Conservation (phyloP, 2,329 filamentous ascomycete genomes). For the Phialophora verrucosa region DNA sequence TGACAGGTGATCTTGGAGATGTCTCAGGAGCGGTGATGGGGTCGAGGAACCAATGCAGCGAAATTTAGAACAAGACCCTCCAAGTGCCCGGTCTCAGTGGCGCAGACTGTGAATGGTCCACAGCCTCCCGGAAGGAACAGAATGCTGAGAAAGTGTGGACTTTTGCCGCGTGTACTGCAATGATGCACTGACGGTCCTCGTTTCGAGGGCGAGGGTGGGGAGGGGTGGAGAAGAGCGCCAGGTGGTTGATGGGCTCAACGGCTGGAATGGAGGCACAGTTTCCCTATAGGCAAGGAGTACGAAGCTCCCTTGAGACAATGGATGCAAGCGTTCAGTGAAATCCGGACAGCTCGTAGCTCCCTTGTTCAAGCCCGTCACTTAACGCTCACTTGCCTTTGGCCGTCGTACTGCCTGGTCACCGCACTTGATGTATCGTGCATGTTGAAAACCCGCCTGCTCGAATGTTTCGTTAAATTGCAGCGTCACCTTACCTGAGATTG, state of each 20-base stretch:
- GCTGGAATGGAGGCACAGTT: neutral
- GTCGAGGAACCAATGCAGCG: slow-evolving; percentile 17
- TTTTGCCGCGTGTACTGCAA: neutral
- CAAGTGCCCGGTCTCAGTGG: slow-evolving; percentile 3
- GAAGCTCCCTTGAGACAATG: neutral
- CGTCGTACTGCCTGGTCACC: neutral
- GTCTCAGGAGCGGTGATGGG: slow-evolving; percentile 27
- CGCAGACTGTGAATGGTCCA: slow-evolving; percentile 13
- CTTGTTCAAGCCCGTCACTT: neutral
- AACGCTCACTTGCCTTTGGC: neutral
- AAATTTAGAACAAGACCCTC: slow-evolving; percentile 25
- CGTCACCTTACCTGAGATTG: neutral
- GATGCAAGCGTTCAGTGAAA: neutral
- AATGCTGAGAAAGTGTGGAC: neutral
- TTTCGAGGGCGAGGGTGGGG: neutral
- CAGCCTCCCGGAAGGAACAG: slow-evolving; percentile 4
- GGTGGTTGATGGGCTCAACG: neutral
- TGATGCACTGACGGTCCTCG: neutral
- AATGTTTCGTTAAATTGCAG: slow-evolving; percentile 3
- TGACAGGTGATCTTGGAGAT: slow-evolving; percentile 24
- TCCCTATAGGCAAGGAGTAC: neutral
- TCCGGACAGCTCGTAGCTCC: neutral
- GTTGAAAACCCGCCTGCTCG: neutral
- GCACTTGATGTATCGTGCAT: neutral
- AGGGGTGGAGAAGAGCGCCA: neutral